Evolutionary conservation across 148 eudicot genomes (phyloP).

Genomic region (Nepenthes mirabilis): DNA sequence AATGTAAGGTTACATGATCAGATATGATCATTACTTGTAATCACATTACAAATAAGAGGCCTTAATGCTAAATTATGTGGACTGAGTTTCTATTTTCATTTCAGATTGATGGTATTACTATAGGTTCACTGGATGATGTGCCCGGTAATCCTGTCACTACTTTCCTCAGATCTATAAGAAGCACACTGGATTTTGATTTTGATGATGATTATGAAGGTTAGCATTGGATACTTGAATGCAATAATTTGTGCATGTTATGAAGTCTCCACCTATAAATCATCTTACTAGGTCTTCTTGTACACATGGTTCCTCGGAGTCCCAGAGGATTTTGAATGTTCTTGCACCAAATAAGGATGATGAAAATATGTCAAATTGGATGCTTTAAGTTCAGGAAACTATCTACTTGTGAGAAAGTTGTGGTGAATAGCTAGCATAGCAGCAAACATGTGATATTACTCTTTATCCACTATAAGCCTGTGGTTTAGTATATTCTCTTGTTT

Average conservation of each 20-base stretch:
- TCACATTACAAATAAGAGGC: background rate
- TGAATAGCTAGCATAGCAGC: too few species aligned
- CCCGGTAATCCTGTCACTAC: constrained; percentile 50
- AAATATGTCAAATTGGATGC: too few species aligned
- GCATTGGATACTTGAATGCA: background rate
- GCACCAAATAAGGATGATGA: too few species aligned
- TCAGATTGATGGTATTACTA: constrained; percentile 67
- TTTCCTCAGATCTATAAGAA: constrained; percentile 76
- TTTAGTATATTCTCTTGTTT: too few species aligned
- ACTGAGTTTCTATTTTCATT: constrained; percentile 1
- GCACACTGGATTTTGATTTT: constrained; percentile 96
- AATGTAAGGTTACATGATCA: background rate
- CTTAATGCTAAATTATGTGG: background rate
- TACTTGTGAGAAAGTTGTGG: too few species aligned
- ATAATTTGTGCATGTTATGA: background rate
- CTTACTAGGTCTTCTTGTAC: too few species aligned
- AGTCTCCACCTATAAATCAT: background rate
- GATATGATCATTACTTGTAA: too few species aligned
- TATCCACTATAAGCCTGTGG: too few species aligned
- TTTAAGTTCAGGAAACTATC: too few species aligned
- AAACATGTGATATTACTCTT: too few species aligned
- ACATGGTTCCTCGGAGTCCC: too few species aligned
- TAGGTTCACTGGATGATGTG: constrained; percentile 88
- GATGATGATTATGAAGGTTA: constrained; percentile 94
- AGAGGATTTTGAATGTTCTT: too few species aligned